Evolutionary conservation across 148 eudicot genomes (phyloP).

Genomic region (Fagopyrum tataricum): DNA sequence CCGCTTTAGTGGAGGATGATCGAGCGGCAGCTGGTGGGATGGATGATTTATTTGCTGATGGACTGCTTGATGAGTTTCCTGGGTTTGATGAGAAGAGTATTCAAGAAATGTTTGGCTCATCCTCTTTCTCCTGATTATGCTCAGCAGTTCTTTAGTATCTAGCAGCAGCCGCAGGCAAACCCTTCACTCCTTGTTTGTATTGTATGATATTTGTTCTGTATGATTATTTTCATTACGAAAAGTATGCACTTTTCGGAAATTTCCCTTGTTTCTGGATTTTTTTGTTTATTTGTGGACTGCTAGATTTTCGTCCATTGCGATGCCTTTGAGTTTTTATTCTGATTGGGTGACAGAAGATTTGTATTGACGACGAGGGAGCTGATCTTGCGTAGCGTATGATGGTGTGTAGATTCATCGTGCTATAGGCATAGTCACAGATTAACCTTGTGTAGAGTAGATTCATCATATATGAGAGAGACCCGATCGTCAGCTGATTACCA

Average conservation of each 20-base stretch:
- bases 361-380: too few species aligned
- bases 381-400: too few species aligned
- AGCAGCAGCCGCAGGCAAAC: not conserved
- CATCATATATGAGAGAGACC: too few species aligned
- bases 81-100: conserved; percentile 25
- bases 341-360: too few species aligned
- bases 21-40: not conserved
- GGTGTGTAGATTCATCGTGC: too few species aligned
- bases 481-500: too few species aligned
- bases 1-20: conserved; percentile 15
- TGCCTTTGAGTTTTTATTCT: not conserved
- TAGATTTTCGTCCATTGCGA: not conserved
- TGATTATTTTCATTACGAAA: not conserved
- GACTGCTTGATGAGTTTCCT: conserved; percentile 35
- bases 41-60: conserved; percentile 27
- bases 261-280: not conserved
- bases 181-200: not conserved
- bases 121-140: conserved; percentile 21
- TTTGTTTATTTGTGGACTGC: not conserved
- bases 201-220: not conserved
- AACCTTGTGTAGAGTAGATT: too few species aligned
- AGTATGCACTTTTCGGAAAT: not conserved
- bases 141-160: conserved; percentile 26
- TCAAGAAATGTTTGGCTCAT: conserved; percentile 22
- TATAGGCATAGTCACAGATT: too few species aligned